phyloP scores from a whole-genome alignment of 345 rosid species.

The Hypericum perforatum region DNA sequence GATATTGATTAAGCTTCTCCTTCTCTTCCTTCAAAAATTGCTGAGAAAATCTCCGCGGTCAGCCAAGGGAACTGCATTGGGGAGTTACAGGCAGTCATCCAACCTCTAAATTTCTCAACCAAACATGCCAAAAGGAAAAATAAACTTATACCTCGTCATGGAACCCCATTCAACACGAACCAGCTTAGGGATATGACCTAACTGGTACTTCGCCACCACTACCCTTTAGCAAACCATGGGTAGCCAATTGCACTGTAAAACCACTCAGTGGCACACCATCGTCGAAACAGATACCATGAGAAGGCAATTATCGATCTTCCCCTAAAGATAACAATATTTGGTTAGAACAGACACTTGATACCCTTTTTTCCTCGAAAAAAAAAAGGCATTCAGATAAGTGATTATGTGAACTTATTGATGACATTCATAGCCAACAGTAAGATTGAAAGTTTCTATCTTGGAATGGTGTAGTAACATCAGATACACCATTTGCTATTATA shows the following conservation, averaged over 20 bases:
- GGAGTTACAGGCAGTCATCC: background rate
- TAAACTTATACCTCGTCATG: conserved; percentile 73
- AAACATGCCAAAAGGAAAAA: no score
- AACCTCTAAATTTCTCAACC: background rate
- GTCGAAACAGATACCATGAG: conserved; percentile 54
- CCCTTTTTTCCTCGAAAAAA: no score
- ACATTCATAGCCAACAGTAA: conserved; percentile 29
- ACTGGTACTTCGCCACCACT: conserved; percentile 75
- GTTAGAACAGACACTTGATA: conserved; percentile 14
- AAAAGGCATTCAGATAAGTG: conserved; percentile 13
- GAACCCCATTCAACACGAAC: conserved; percentile 98
- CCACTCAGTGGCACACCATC: conserved; percentile 91
- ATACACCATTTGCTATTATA: conserved; percentile 26
- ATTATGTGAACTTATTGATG: conserved; percentile 2
- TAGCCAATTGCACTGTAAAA: conserved; percentile 91
- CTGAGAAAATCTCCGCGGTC: conserved; percentile 87
- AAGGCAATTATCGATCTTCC: conserved; percentile 48
- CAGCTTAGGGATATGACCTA: conserved; percentile 87
- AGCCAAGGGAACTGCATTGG: conserved; percentile 85
- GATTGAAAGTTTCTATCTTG: conserved; percentile 22
- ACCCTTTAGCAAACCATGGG: conserved; percentile 95
- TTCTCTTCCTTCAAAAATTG: conserved; percentile 71
- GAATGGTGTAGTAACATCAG: conserved; percentile 20
- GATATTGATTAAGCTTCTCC: conserved; percentile 75
- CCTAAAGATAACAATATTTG: conserved; percentile 3